Base-by-base conservation (phyloP, 768 basidiomycete species). In the Tricholoma hemisulphureum region DNA sequence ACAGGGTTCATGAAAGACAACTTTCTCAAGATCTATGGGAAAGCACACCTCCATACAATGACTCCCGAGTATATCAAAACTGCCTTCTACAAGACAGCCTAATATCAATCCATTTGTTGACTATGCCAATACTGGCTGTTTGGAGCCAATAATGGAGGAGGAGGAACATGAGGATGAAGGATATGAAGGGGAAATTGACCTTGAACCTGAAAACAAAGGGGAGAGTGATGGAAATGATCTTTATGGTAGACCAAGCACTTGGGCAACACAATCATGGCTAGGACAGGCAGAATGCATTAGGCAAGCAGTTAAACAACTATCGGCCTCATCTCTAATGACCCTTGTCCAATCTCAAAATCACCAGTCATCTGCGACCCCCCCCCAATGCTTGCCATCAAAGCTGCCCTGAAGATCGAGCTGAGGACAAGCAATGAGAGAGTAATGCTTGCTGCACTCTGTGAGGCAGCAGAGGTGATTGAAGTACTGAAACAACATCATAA, bases 11-110 rank as follows among this genome's bases (percentile, higher is more conserved):
- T 20, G 70, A 60, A 51, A 65, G 71, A 8, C n/a, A 61, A 2
- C 16, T 24, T 16, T 74, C 68, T 45, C 65, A 74, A 51, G 49
- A 62, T 6, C 20, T 24, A 21, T 51, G 62, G 65, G 6, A 6
- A 13, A 1, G 65, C 60, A 4, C 63, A 51, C 56, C 43, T 55
- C 16, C 21, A 48, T 2, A 57, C 62, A 7, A 63, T 63, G 31
- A 57, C 39, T 1, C 18, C 23, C 1, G 35, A 51, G 6, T 58
- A 54, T 2, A 37, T 66, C 9, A 62, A 67, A 46, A 55, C 65
- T 26, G 65, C 70, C 2, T 72, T 72, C 54, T 26, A 32, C 1
- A 58, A 29, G 6, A 69, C 65, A 6, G 61, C 13, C 35, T 37
- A 6, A 5, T 16, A 11, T 16, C 35, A 16, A 37, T 37, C 10